Evolutionary conservation across 345 rosid species (phyloP).

Genomic region (Excoecaria cochinchinensis): DNA sequence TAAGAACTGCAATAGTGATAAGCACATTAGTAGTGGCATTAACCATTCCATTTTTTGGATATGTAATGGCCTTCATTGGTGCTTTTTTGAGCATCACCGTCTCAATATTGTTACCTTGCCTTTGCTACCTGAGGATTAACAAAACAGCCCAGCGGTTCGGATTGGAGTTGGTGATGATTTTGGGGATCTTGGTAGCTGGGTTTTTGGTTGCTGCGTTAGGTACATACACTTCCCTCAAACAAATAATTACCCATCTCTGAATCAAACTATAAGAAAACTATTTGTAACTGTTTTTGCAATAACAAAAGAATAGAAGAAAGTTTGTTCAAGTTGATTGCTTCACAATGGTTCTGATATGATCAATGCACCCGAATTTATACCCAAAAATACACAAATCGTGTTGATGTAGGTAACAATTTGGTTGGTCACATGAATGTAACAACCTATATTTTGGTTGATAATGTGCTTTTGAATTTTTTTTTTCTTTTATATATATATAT

Average conservation of each 20-base stretch:
- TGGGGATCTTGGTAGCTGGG: constrained; percentile 40
- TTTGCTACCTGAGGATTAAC: constrained; percentile 58
- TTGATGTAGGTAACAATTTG: too few relatives aligned
- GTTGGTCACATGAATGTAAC: too few relatives aligned
- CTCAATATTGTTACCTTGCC: constrained; percentile 55
- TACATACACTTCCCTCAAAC: constrained; percentile 47
- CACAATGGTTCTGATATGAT: too few relatives aligned
- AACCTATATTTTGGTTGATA: too few relatives aligned
- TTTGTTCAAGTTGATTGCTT: too few relatives aligned
- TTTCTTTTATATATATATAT: too few relatives aligned
- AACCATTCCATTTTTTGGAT: constrained; percentile 58
- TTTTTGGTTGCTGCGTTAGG: constrained; percentile 39
- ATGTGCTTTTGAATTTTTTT: too few relatives aligned
- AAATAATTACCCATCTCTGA: constrained; percentile 46
- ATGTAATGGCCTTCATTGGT: constrained; percentile 64
- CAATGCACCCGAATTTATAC: too few relatives aligned
- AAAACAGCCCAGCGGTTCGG: constrained; percentile 32
- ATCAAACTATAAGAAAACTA: background rate
- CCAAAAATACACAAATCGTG: too few relatives aligned
- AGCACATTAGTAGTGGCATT: constrained; percentile 58
- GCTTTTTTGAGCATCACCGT: constrained; percentile 51
- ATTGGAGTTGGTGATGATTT: constrained; percentile 36
- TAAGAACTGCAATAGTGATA: constrained; percentile 46
- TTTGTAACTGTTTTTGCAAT: background rate
- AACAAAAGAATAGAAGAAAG: too few relatives aligned